Evolutionary conservation across 306 rosid species (phyloP), one percentile per base, ranked within the genome.

Genomic region (Malus fusca): DNA sequence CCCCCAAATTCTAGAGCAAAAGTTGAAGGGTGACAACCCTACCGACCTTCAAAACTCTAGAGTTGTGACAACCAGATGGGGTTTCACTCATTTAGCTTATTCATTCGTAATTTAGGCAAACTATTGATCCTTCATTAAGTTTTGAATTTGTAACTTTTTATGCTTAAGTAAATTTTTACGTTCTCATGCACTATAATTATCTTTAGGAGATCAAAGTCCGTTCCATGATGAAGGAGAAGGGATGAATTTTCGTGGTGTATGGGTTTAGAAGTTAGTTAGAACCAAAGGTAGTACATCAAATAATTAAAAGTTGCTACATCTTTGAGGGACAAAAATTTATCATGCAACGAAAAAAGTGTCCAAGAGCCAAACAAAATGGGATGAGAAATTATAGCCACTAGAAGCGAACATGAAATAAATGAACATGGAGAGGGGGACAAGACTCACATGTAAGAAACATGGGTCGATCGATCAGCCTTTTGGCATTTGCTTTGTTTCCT

Each of bases 341-440:
- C 19, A 22, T 40, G 11, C 8, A 40, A 67, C 13, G 0, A 0
- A 66, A 12, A 66, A 37, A 40, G 71, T 40, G 30, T 37, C 69
- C 28, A 0, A 33, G 69, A 35, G 3, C 4, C 51, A 21, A 35
- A 30, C 44, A 64, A 64, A 64, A 31, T 30, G 10, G 68, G 68
- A 1, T 3, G 68, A 64, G 23, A 18, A 64, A 31, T 64, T 15
- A 64, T 64, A 64, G 44, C 23, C 68, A 61, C 37, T 13, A 61
- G n/a, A 61, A 61, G 44, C 18, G 44, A 43, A 17, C 48, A 19
- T 42, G 17, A 67, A 67, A 40, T 67, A 37, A 67, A 67, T 67
- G 25, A 48, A 67, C 55, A 42, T 67, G 71, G 71, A 13, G 46
- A 1, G 71, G 71, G 71, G 71, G 53, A 67, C 71, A 67, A n/a